Evolutionary conservation across 768 basidiomycete genomes (phyloP), one percentile per base, ranked within the genome.

Genomic region (Hemileccinum rubropunctum): DNA sequence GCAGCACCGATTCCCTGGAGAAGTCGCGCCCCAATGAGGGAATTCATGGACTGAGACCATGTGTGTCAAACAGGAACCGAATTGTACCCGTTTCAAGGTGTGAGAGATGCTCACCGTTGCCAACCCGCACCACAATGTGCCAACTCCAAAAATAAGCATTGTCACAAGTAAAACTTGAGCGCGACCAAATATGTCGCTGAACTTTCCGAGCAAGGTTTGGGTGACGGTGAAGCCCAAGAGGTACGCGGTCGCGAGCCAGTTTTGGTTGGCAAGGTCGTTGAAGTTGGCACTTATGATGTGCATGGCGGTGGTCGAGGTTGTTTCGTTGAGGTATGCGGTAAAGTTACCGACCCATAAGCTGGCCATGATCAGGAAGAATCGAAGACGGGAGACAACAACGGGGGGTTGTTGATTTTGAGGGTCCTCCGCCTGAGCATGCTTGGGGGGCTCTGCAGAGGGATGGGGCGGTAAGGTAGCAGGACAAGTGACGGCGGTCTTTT

Each of bases 1-100:
- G 70, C 70, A 15, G 70, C 68, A 11, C 68, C 68, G 30, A 71
- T 69, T n/a, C 68, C 68, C 47, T 72, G 70, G 12, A 70, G 53
- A 36, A 71, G 60, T 40, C 68, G 69, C 1, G 67, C 68, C 6
- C 46, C 51, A 17, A 69, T 71, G 35, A 69, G 41, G 27, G 68
- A 71, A 42, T 65, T 58, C 68, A 69, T 69, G 39, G 68, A 68
- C 68, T 69, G 47, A 5, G 26, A 50, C 21, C 21, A 23, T 10
- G 42, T 4, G 47, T 38, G 54, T 60, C 45, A 47, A 26, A 4
- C 27, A 21, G 33, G 18, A 15, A 13, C 1, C 26, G 3, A 12
- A 11, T 23, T 12, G 17, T 12, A 9, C 28, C 7, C 28, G 41
- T 10, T 40, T 48, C n/a, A n/a, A n/a, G n/a, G n/a, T n/a, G n/a